A percentile compares a stretch with the other conserved stretches of the same genome.
phyloP scores from a whole-genome alignment of 192 early-diverging fungal species.

The Entomortierella lignicola region DNA sequence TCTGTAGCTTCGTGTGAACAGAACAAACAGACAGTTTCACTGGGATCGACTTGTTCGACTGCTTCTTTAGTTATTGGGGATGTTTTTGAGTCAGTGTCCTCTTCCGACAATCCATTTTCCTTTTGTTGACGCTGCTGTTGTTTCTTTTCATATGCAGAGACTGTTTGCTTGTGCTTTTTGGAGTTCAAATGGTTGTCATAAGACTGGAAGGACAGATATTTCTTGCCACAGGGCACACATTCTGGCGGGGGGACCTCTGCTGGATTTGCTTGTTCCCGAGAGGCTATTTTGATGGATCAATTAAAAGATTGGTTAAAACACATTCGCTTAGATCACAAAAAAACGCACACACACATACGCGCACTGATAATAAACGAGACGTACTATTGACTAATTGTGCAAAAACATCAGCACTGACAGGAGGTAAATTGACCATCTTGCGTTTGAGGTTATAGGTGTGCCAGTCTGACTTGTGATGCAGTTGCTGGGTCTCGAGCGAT shows the following conservation, averaged over 20 bases:
- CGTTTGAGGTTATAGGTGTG: constrained; percentile 99
- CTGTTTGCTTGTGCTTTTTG: constrained; percentile 90
- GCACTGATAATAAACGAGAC: neutral
- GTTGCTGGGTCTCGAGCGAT: constrained; percentile 87
- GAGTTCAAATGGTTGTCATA: constrained; percentile 90
- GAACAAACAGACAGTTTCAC: constrained; percentile 90
- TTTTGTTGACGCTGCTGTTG: constrained; percentile 13
- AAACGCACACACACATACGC: neutral
- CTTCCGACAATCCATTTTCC: neutral
- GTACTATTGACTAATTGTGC: constrained; percentile 72
- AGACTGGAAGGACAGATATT: constrained; percentile 84
- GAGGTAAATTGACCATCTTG: constrained; percentile 92
- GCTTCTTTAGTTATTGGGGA: constrained; percentile 78
- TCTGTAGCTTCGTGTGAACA: constrained; percentile 72
- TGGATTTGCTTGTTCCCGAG: constrained; percentile 42
- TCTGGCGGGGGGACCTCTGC: constrained; percentile 37
- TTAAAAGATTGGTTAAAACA: neutral
- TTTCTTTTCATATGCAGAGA: constrained; percentile 32
- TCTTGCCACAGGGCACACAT: constrained; percentile 64
- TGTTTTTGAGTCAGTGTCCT: constrained; percentile 81
- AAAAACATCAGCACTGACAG: constrained; percentile 88
- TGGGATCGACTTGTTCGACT: constrained; percentile 70
- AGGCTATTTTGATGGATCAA: constrained; percentile 34
- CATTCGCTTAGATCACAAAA: neutral
- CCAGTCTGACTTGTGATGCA: constrained; percentile 97